phyloP scores from a whole-genome alignment of 2,329 filamentous ascomycete genomes.

The Sarocladiaceae sp. region DNA sequence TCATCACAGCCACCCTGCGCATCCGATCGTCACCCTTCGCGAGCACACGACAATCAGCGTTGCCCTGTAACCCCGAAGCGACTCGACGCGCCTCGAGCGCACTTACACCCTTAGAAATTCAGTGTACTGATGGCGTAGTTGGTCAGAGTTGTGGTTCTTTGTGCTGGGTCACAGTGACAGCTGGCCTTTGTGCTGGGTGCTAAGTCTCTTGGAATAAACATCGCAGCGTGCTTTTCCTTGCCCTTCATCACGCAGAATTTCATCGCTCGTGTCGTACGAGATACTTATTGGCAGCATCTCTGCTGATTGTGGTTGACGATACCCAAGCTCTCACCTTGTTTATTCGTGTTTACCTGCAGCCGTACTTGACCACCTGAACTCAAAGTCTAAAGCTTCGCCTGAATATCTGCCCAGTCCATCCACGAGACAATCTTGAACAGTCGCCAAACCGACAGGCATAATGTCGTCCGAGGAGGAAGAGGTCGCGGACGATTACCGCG shows the following conservation, averaged over 20 bases:
- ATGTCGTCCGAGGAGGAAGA: conserved; percentile 63
- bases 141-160: not conserved
- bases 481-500: conserved; percentile 91
- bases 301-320: conserved; percentile 6
- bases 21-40: not conserved
- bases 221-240: conserved; percentile 11
- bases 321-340: not conserved
- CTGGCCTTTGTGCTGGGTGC: conserved; percentile 13
- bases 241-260: not conserved
- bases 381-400: not conserved
- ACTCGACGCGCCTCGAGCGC: not conserved
- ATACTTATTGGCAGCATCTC: conserved; percentile 4
- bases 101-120: not conserved
- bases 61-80: no score
- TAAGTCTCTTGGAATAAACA: conserved; percentile 26
- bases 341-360: not conserved
- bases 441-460: conserved; percentile 12
- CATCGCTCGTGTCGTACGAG: not conserved
- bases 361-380: not conserved
- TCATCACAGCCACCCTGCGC: no score
- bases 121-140: conserved; percentile 7
- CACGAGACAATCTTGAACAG: not conserved
- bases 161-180: conserved; percentile 1
- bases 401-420: not conserved
- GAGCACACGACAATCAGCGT: not conserved